Conservation (phyloP, 768 basidiomycete genomes). For the Mrakia hoshinonis region DNA sequence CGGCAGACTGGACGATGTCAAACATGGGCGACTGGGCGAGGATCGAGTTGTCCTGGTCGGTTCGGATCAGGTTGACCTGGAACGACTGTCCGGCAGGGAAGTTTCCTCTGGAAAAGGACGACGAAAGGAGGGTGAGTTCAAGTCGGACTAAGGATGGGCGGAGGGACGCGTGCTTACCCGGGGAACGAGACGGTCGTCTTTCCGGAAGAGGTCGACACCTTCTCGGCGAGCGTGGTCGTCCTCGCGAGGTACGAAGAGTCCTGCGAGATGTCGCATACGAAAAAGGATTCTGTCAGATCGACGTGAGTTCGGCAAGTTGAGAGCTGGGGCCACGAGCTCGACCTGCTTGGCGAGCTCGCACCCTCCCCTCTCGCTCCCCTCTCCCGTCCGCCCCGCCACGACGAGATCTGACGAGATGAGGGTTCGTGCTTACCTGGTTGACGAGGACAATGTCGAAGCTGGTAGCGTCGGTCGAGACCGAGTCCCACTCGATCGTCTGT, state of each 20-base stretch:
- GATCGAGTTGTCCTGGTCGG: constrained; percentile 48
- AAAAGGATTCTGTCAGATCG: constrained; percentile 35
- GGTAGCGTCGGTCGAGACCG: constrained; percentile 56
- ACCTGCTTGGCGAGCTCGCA: not conserved
- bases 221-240: constrained; percentile 50
- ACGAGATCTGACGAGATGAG: not conserved
- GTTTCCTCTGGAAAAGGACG: not conserved
- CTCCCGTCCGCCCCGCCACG: not conserved
- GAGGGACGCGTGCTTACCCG: constrained; percentile 47
- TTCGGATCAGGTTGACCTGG: constrained; percentile 63
- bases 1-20: constrained; percentile 42
- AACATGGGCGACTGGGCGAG: constrained; percentile 66
- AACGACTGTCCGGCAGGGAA: constrained; percentile 41
- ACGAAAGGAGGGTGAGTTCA: not conserved
- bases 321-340: constrained; percentile 31
- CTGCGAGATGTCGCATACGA: constrained; percentile 32
- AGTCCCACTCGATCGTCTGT: constrained; percentile 52
- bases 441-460: constrained; percentile 64
- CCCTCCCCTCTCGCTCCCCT: not conserved
- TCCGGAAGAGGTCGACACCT: constrained; percentile 49
- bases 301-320: constrained; percentile 38
- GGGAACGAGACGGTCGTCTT: constrained; percentile 49
- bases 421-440: constrained; percentile 50
- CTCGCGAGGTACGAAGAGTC: constrained; percentile 35
- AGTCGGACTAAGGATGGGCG: constrained; percentile 48